Base-by-base conservation (phyloP, 176 grass and related monocot genomes). In the Guadua angustifolia region DNA sequence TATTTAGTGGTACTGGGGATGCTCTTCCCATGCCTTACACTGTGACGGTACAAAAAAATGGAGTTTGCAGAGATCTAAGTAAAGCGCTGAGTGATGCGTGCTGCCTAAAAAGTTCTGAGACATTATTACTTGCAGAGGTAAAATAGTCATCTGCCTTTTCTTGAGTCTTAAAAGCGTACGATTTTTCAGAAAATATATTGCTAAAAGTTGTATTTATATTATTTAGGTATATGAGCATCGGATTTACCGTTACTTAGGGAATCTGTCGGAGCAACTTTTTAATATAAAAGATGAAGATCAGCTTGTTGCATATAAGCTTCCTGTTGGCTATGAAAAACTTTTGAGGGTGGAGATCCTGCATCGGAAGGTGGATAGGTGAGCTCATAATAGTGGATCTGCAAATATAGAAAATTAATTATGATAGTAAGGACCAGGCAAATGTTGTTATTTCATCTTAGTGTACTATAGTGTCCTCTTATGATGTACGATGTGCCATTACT, bases 81-180 rank as follows among this genome's bases (percentile, higher is more conserved):
- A 95, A 90, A 85, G 85, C 89, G 38, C 66, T 99, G 36, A 73
- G 83, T 61, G 79, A 70, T 84, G 88, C 75, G 35, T 94, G 93
- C 71, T 95, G 91, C 81, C 61, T 99, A 67, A 87, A 95, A 61
- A 67, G 71, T 83, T 87, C 85, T 7, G 97, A 99, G 26, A 80
- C 78, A 65, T 84, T 99, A 61, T 90, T 99, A 66, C 88, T 99
- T 56, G 91, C 88, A 78, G 97, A 99, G 97, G 97, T 99, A 94
- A 70, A 45, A 16, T 85, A 8, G 12, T 13, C 36, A 5, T 65
- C 43, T 51, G 9, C 5, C 14, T 59, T 12, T 13, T 61, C 19
- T 82, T 65, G 10, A 51, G 36, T 49, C 1, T 9, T 24, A 15
- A 16, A 38, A 55, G 11, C 29, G n/a, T 46, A 71, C 11, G 35